Base-by-base conservation (phyloP, 331 rosid genomes). In the Spiraea crenata region DNA sequence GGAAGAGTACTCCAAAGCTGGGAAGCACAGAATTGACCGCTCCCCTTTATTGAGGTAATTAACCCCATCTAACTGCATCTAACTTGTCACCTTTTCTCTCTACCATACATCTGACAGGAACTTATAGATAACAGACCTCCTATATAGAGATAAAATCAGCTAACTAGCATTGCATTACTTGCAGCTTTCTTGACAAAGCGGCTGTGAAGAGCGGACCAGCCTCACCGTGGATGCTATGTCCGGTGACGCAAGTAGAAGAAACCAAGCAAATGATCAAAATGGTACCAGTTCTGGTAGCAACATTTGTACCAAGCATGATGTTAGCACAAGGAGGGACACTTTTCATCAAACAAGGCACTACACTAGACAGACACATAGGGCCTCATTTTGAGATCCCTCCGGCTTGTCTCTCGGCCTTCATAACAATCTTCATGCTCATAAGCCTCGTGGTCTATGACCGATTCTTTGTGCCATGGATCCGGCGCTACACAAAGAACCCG, bases 161-260 rank as follows among this genome's bases (percentile, higher is more conserved):
- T 14, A 7, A 31, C 41, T 20, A 25, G 15, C 64, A 41, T n/a
- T 40, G 17, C 5, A 48, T 45, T 63, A 54, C 41, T 17, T 71
- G 79, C 82, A 93, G 97, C 63, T 88, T 90, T 74, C 92, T 85
- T 16, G 89, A 85, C 85, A 88, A 87, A 81, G 96, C 92, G 1
- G 87, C 96, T 0, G 81, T 80, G 8, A 80, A 57, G 69, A 88
- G 59, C 0, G 83, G 65, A 11, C 20, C 78, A 72, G 72, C 83
- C 40, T 79, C 87, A 69, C 73, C 86, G 20, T 87, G 95, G 96
- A 81, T 57, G 73, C 89, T 78, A 47, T 85, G 89, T 70, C 44
- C 96, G 2, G 95, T 85, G 66, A 93, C 92, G 15, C 96, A 90
- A 84, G 96, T 90, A 0, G 96, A 93, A 74, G 96, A 93, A 87